phyloP scores from a whole-genome alignment of 1,284 basidiomycete species.

The Ceratobasidium sp. region DNA sequence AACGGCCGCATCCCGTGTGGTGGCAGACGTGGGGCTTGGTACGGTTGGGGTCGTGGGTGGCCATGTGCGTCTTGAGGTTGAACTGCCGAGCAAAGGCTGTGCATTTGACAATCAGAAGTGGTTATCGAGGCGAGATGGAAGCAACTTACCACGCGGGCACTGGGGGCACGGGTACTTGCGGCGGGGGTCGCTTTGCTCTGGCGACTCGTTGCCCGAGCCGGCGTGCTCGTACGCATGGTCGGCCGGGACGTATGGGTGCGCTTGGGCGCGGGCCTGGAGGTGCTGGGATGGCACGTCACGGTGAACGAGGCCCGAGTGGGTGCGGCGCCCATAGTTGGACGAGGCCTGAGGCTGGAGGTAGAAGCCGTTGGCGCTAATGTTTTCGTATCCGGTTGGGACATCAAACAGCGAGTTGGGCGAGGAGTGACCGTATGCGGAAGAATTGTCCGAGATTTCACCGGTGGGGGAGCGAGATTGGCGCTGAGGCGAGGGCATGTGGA shows the following conservation, averaged over 20 bases:
- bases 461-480: conserved; percentile 54
- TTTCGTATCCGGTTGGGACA: conserved; percentile 30
- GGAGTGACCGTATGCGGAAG: conserved; percentile 45
- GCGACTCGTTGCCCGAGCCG: conserved; percentile 41
- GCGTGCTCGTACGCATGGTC: conserved; percentile 33
- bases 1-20: conserved; percentile 82
- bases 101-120: conserved; percentile 29
- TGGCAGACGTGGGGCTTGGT: conserved; percentile 87
- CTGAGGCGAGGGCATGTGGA: conserved; percentile 48
- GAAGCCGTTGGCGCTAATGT: conserved; percentile 44
- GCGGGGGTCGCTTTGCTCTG: conserved; percentile 64
- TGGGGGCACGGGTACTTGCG: conserved; percentile 79
- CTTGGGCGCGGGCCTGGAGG: conserved; percentile 43
- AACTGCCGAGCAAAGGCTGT: conserved; percentile 89
- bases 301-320: conserved; percentile 43
- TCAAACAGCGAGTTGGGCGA: conserved; percentile 41
- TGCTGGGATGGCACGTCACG: conserved; percentile 44
- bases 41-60: conserved; percentile 88
- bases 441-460: conserved; percentile 50
- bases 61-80: conserved; percentile 91
- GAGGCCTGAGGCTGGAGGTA: conserved; percentile 31
- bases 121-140: conserved; percentile 28
- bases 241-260: conserved; percentile 42
- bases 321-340: conserved; percentile 42
- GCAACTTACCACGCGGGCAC: conserved; percentile 73